phyloP scores from a whole-genome alignment of 768 basidiomycete species.

The Auricularia cornea region DNA sequence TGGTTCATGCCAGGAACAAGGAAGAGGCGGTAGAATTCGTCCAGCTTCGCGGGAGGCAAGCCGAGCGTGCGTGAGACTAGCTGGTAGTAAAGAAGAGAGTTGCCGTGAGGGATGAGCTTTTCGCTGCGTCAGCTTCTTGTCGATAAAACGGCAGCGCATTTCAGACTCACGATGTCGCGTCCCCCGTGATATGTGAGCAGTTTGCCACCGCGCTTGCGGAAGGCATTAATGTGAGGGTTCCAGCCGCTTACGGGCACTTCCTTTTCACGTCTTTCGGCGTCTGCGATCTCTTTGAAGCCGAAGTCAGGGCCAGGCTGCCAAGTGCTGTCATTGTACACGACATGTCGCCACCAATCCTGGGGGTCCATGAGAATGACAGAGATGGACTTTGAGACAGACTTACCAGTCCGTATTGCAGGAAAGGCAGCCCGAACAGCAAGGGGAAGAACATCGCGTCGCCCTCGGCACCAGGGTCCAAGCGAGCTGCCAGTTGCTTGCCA shows the following conservation, averaged over 20 bases:
- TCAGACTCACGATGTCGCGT: not conserved
- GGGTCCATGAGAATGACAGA: not conserved
- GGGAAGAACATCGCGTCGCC: not conserved
- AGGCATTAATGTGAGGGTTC: slow-evolving; percentile 10
- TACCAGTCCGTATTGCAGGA: not conserved
- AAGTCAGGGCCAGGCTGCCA: not conserved
- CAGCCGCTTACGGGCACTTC: too few species aligned
- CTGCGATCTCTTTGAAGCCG: not conserved
- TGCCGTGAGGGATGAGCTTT: slow-evolving; percentile 23
- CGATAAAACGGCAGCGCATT: not conserved
- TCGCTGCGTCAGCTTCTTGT: too few species aligned
- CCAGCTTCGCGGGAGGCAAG: slow-evolving; percentile 5
- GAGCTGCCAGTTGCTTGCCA: slow-evolving; percentile 17
- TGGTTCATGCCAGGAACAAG: slow-evolving; percentile 26
- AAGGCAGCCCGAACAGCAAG: not conserved
- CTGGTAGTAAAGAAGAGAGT: slow-evolving; percentile 19
- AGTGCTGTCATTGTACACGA: not conserved
- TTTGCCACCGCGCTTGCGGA: slow-evolving; percentile 19
- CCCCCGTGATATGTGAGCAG: slow-evolving; percentile 20
- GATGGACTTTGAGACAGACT: not conserved
- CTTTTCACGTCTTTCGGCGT: too few species aligned
- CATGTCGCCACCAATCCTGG: not conserved
- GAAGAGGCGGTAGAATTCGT: slow-evolving; percentile 26
- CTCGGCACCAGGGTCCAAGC: slow-evolving; percentile 23
- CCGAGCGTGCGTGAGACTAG: slow-evolving; percentile 14